Evolutionary conservation across 768 basidiomycete genomes (phyloP), one percentile per base, ranked within the genome.

Genomic region (Rhizopogon vinicolor): DNA sequence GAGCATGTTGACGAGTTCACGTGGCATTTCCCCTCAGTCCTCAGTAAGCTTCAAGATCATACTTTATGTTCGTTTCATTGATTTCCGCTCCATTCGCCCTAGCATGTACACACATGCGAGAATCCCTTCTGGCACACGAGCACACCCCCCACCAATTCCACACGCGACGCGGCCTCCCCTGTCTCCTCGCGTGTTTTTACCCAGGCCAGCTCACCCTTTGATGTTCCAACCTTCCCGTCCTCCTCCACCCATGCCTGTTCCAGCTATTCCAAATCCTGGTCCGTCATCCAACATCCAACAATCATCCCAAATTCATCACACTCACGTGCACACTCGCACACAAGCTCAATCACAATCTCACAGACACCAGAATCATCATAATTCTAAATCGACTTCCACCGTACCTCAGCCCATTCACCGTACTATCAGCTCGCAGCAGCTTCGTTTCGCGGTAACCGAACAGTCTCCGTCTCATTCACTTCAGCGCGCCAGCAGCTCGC

Each of bases 311-410:
- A 48, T 49, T 8, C 52, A 58, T 7, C 56, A 53, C 13, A 19
- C 18, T 54, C 52, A 33, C 33, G 12, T n/a, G 45, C 29, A 29
- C 51, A 22, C 22, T 22, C 22, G 2, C 22, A 28, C 18, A 29
- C 40, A 41, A 45, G 19, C 40, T 37, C 53, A 50, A 44, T 41
- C 28, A 25, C 57, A 14, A 18, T 63, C 19, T 61, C 67, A 9
- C 48, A 49, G 35, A 10, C 48, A 63, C 54, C 28, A 53, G 42
- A 12, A 45, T 59, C 39, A 54, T 62, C 63, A 65, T 18, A 65
- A 60, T 52, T 63, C 71, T 39, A 67, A 71, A 41, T 69, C 65
- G 19, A 55, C 55, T 31, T 57, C 70, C 41, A 51, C 58, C 8
- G 39, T 7, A 10, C 18, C 51, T n/a, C 56, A 51, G 16, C 16